Evolutionary conservation across 1,284 basidiomycete species (phyloP).

Genomic region (Puccinia triticina): DNA sequence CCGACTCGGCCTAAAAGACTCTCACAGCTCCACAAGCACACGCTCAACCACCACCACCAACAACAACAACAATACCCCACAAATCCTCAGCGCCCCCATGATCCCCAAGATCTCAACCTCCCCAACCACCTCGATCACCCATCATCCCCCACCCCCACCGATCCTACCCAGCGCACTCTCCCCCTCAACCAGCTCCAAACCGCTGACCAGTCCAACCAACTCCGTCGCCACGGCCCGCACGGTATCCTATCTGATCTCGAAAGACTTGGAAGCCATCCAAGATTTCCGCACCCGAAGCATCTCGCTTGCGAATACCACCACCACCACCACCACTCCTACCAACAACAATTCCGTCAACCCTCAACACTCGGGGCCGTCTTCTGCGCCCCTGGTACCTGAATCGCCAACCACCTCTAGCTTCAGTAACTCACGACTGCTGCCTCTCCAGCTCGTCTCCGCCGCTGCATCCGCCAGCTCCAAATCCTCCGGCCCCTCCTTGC

Average conservation of each 20-base stretch:
- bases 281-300: slow-evolving; percentile 30
- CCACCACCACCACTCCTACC: background rate
- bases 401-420: background rate
- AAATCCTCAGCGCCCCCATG: background rate
- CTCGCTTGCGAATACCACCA: background rate
- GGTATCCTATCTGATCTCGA: slow-evolving; percentile 40
- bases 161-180: background rate
- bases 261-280: slow-evolving; percentile 49
- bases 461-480: background rate
- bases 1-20: slow-evolving; percentile 4
- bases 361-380: background rate
- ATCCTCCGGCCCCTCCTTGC: background rate
- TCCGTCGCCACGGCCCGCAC: slow-evolving; percentile 34
- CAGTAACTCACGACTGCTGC: slow-evolving; percentile 10
- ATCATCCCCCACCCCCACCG: slow-evolving; percentile 2
- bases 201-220: slow-evolving; percentile 34
- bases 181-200: slow-evolving; percentile 4
- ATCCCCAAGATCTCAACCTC: slow-evolving; percentile 26
- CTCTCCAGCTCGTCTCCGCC: slow-evolving; percentile 4
- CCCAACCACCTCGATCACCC: background rate
- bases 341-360: slow-evolving; percentile 4
- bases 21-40: background rate
- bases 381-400: background rate
- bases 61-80: slow-evolving; percentile 12
- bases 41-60: slow-evolving; percentile 24